Evolutionary conservation across 1,284 basidiomycete genomes (phyloP).

Genomic region (Melampsora americana): DNA sequence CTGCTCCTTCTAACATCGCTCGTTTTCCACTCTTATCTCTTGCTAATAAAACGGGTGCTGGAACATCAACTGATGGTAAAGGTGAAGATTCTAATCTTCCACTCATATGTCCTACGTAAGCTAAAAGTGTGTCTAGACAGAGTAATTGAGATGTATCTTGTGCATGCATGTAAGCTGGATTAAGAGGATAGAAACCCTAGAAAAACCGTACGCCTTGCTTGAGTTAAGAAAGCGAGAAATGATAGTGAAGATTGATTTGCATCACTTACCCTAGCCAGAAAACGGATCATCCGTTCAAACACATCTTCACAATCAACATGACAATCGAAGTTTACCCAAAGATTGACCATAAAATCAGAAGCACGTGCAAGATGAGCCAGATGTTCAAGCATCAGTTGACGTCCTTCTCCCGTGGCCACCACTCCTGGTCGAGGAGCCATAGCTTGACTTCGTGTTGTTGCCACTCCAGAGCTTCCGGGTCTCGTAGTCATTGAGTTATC

Average conservation of each 20-base stretch:
- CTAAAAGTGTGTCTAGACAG: slow-evolving; percentile 81
- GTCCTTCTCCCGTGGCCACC: slow-evolving; percentile 65
- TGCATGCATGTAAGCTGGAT: slow-evolving; percentile 64
- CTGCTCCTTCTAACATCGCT: slow-evolving; percentile 75
- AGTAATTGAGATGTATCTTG: slow-evolving; percentile 78
- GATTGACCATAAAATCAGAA: slow-evolving; percentile 86
- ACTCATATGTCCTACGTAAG: slow-evolving; percentile 86
- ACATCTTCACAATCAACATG: slow-evolving; percentile 94
- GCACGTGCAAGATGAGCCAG: slow-evolving; percentile 71
- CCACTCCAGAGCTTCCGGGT: slow-evolving; percentile 55
- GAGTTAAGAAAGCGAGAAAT: not conserved
- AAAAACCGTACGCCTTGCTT: not conserved
- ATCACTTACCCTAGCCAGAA: slow-evolving; percentile 62
- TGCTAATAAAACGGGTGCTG: slow-evolving; percentile 63
- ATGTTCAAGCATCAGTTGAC: slow-evolving; percentile 85
- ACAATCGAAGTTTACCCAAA: slow-evolving; percentile 96
- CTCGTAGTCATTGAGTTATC: slow-evolving; percentile 44
- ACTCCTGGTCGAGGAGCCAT: slow-evolving; percentile 50
- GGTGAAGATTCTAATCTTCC: slow-evolving; percentile 65
- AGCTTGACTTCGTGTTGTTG: slow-evolving; percentile 60
- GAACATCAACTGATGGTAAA: slow-evolving; percentile 56
- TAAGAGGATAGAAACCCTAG: slow-evolving; percentile 72
- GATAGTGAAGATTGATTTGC: slow-evolving; percentile 19
- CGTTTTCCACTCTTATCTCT: slow-evolving; percentile 80
- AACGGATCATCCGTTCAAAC: slow-evolving; percentile 84